phyloP scores from a whole-genome alignment of 2,329 filamentous ascomycete genomes.

The Pestalotiopsis sp. region DNA sequence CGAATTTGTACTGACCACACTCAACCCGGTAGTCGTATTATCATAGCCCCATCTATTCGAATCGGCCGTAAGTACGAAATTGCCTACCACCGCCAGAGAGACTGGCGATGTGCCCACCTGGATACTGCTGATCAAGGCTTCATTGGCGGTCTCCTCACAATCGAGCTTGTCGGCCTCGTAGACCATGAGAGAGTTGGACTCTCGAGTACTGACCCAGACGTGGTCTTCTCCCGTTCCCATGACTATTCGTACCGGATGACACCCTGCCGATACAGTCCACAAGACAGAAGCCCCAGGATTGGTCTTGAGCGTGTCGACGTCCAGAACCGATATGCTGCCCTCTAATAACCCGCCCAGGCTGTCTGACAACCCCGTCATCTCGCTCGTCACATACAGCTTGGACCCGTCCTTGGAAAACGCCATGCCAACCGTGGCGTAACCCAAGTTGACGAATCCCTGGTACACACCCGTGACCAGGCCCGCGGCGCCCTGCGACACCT shows the following conservation, averaged over 20 bases:
- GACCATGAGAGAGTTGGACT: constrained; percentile 4
- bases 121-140: neutral
- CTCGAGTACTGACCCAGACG: constrained; percentile 8
- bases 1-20: neutral
- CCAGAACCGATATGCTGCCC: constrained; percentile 6
- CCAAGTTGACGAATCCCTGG: constrained; percentile 3
- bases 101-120: constrained; percentile 11
- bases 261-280: neutral
- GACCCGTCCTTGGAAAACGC: neutral
- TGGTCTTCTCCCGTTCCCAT: neutral
- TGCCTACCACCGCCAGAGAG: neutral
- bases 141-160: neutral
- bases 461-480: neutral
- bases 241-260: constrained; percentile 6
- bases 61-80: constrained; percentile 8
- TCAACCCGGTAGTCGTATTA: neutral
- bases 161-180: constrained; percentile 6
- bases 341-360: neutral
- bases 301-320: neutral
- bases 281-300: neutral
- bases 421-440: neutral
- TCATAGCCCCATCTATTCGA: constrained; percentile 7
- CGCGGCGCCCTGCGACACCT: neutral
- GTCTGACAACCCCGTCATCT: neutral
- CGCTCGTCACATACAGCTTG: constrained; percentile 10